These are phyloP conservation scores for Elongisporangium senticosum DNA, from an alignment of 352 stramenopile genomes.

Conservation along the genomic window DNA sequence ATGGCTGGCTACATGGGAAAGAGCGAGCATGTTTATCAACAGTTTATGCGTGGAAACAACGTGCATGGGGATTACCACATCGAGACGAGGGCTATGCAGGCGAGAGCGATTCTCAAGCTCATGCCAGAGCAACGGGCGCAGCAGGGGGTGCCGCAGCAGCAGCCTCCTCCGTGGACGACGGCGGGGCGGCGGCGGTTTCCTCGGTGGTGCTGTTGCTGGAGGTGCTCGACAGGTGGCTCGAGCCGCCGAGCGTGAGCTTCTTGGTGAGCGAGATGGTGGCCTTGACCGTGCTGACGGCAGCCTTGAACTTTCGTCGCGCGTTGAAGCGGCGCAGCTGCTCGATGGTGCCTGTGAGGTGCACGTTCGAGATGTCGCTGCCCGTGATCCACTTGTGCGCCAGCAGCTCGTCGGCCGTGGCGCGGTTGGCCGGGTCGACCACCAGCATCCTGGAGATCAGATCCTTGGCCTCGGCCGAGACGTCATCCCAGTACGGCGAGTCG, in stretches of 20 bases:
- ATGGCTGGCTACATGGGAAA: background rate
- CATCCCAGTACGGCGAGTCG: constrained; percentile 77
- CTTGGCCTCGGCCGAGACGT: constrained; percentile 68
- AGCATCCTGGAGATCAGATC: constrained; percentile 90
- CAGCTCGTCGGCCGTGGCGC: constrained; percentile 68
- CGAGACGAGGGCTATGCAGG: background rate
- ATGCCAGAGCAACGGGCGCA: background rate
- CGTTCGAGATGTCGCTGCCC: constrained; percentile 48
- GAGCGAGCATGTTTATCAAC: background rate
- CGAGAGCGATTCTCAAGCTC: background rate
- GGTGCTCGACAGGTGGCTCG: background rate
- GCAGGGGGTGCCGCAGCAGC: too few species aligned
- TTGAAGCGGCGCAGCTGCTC: constrained; percentile 91
- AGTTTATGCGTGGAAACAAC: background rate
- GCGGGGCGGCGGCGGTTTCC: too few species aligned
- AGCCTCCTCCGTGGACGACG: background rate
- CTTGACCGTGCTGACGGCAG: constrained; percentile 88
- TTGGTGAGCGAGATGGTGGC: constrained; percentile 76
- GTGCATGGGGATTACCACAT: background rate
- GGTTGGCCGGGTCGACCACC: constrained; percentile 73
- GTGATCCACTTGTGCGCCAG: constrained; percentile 89
- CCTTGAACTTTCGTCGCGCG: constrained; percentile 92
- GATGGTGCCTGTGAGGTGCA: constrained; percentile 84
- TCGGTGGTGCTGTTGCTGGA: background rate
- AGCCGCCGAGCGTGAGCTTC: constrained; percentile 31